Percentiles rank a stretch among this genome's conserved stretches.
Conservation (phyloP, 768 basidiomycete species). For the Strobilomyces dryophilus region DNA sequence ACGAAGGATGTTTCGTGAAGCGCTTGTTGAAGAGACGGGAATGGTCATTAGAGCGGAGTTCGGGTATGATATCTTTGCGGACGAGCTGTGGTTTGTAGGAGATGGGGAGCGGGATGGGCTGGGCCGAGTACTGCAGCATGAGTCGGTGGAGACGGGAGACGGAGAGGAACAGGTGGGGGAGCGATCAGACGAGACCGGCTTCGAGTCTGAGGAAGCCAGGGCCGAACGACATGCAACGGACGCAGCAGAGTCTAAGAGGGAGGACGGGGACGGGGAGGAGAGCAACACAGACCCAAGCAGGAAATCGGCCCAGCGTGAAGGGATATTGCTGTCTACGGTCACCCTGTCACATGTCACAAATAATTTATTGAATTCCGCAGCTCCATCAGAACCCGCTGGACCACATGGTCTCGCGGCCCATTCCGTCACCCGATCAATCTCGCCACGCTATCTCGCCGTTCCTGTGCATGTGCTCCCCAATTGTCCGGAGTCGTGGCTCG, state of each 20-base stretch:
- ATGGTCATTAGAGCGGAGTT: slow-evolving; percentile 27
- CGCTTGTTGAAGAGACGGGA: slow-evolving; percentile 34
- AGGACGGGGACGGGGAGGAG: slow-evolving; percentile 11
- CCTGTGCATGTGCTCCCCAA: slow-evolving; percentile 8
- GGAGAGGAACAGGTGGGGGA: slow-evolving; percentile 26
- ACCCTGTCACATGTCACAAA: slow-evolving; percentile 10
- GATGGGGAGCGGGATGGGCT: slow-evolving; percentile 32
- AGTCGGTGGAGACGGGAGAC: slow-evolving; percentile 30
- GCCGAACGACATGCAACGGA: slow-evolving; percentile 27
- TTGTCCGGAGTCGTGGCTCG: neutral
- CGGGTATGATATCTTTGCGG: slow-evolving; percentile 33
- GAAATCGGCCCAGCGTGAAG: slow-evolving; percentile 8
- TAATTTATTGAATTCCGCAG: slow-evolving; percentile 8
- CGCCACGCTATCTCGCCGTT: slow-evolving; percentile 1
- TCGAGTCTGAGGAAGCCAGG: slow-evolving; percentile 29
- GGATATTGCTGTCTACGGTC: neutral
- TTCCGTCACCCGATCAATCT: slow-evolving; percentile 8
- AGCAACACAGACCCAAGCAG: slow-evolving; percentile 20
- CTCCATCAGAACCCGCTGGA: neutral
- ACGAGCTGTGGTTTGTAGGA: slow-evolving; percentile 25
- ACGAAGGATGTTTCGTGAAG: slow-evolving; percentile 30
- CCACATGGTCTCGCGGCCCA: slow-evolving; percentile 12
- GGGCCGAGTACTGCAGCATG: slow-evolving; percentile 58
- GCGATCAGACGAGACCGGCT: slow-evolving; percentile 54
- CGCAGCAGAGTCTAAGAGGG: slow-evolving; percentile 14